Evolutionary conservation across 345 rosid species (phyloP).

Genomic region (Ricinus communis): DNA sequence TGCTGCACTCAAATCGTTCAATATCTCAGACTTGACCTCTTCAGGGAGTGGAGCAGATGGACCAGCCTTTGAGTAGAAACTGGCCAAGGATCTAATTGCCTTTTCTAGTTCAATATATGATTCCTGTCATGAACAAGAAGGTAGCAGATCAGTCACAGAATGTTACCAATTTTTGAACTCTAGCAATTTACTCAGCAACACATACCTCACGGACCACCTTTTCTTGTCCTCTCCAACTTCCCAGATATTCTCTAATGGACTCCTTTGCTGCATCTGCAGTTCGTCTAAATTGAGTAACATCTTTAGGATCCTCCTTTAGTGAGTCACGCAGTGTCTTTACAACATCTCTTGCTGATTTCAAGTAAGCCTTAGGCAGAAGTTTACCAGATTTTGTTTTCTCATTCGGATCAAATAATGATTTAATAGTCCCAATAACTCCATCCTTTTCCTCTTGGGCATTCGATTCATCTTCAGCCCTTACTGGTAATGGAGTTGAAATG

Average conservation of each 20-base stretch:
- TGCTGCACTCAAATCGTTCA: slow-evolving; percentile 52
- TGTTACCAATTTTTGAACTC: not conserved
- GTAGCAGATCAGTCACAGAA: not conserved
- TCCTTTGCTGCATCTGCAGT: slow-evolving; percentile 92
- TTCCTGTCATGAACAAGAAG: slow-evolving; percentile 49
- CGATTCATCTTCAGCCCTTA: slow-evolving; percentile 37
- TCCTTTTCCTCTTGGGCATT: slow-evolving; percentile 44
- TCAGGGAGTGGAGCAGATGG: slow-evolving; percentile 82
- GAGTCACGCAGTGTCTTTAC: slow-evolving; percentile 81
- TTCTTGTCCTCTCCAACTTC: slow-evolving; percentile 76
- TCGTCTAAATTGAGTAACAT: slow-evolving; percentile 64
- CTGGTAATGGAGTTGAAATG: slow-evolving; percentile 30
- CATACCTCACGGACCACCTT: slow-evolving; percentile 53
- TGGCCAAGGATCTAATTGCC: slow-evolving; percentile 67
- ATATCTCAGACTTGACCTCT: slow-evolving; percentile 61
- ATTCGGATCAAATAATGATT: slow-evolving; percentile 70
- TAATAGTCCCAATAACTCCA: slow-evolving; percentile 63
- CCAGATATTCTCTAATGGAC: slow-evolving; percentile 75
- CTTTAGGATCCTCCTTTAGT: slow-evolving; percentile 70
- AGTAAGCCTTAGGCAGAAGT: slow-evolving; percentile 79
- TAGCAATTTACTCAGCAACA: not conserved
- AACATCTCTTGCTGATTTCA: slow-evolving; percentile 82
- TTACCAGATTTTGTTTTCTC: slow-evolving; percentile 78
- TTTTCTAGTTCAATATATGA: slow-evolving; percentile 77
- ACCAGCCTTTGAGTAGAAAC: slow-evolving; percentile 83